phyloP scores from a whole-genome alignment of 441 rosid species.

The Heliophila coronopifolia region DNA sequence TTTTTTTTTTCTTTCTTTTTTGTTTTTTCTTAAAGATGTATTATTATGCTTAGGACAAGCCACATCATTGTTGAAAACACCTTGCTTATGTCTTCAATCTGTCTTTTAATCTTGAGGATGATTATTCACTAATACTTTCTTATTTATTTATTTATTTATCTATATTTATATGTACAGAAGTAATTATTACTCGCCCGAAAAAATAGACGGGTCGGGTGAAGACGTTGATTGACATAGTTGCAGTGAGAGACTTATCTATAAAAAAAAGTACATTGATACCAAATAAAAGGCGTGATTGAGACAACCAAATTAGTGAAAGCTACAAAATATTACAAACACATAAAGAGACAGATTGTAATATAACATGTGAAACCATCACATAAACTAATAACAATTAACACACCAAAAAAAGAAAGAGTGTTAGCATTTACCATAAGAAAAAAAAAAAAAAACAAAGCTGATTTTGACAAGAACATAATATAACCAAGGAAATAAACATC shows the following conservation, averaged over 20 bases:
- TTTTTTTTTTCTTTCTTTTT: too few relatives aligned
- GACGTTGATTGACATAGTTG: not conserved
- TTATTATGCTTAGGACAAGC: too few relatives aligned
- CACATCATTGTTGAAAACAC: too few relatives aligned
- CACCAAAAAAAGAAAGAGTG: constrained; percentile 23
- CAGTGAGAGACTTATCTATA: not conserved
- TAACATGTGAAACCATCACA: constrained; percentile 15
- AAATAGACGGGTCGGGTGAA: not conserved
- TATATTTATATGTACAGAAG: too few relatives aligned
- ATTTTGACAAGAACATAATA: constrained; percentile 16
- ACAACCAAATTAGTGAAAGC: constrained; percentile 6
- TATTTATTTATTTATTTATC: not conserved
- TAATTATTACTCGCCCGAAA: not conserved
- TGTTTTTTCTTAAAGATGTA: too few relatives aligned
- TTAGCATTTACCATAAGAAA: constrained; percentile 17
- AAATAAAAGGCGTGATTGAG: not conserved
- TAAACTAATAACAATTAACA: constrained; percentile 24
- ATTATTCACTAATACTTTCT: too few relatives aligned
- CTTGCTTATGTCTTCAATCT: constrained; percentile 19
- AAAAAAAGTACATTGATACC: not conserved
- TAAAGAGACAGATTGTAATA: constrained; percentile 6
- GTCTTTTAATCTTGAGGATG: constrained; percentile 1
- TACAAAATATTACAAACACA: constrained; percentile 27
- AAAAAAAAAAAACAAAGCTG: constrained; percentile 1
- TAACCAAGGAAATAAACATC: not conserved